Evolutionary conservation across 2,329 filamentous ascomycete species (phyloP), one percentile per base, ranked within the genome.

Genomic region (Fusarium chuoi): DNA sequence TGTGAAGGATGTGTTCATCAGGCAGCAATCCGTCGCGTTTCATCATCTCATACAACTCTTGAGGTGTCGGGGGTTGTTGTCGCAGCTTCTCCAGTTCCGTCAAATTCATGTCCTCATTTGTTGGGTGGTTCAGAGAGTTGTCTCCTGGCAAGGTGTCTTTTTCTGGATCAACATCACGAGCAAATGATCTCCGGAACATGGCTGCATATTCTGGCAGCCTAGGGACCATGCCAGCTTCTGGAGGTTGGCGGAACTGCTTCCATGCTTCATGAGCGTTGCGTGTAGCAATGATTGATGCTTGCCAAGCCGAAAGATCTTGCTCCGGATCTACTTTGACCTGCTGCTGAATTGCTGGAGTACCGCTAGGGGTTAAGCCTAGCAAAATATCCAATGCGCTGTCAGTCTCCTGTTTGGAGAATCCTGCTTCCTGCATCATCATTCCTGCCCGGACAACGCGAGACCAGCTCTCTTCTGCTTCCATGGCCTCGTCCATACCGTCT

Each of bases 21-120:
- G 90, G 88, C 12, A 78, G 81, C 26, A 92, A 78, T 2, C 86
- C 85, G 5, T 84, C 82, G 4, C 77, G 78, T 18, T 83, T 78
- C 89, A 95, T 93, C 46, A 86, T 83, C 17, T 84, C 78, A 66
- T 92, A 92, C 8, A 95, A 83, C 57, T 88, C 84, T 9, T 85
- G 81, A 17, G 90, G 81, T 3, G 84, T 86, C 5, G 93, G 93
- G 3, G 92, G 89, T 20, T 85, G 83, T 48, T 90, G 83, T n/a
- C 89, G 86, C 44, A 89, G 87, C 73, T 89, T 89, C 65, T 93
- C 92, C 62, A 91, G 89, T n/a, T 91, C 87, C 66, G 86, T 92
- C 77, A 86, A 87, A 80, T 86, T 93, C 80, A 84, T 82, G 18
- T 82, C 76, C 44, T 79, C 67, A 57, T 78, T 69, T 11, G 79